Percentiles rank a stretch among this genome's conserved stretches.
These are phyloP conservation scores for Wickerhamomyces sp. DNA, from an alignment of 1,139 yeast genomes.

Conservation along the genomic window DNA sequence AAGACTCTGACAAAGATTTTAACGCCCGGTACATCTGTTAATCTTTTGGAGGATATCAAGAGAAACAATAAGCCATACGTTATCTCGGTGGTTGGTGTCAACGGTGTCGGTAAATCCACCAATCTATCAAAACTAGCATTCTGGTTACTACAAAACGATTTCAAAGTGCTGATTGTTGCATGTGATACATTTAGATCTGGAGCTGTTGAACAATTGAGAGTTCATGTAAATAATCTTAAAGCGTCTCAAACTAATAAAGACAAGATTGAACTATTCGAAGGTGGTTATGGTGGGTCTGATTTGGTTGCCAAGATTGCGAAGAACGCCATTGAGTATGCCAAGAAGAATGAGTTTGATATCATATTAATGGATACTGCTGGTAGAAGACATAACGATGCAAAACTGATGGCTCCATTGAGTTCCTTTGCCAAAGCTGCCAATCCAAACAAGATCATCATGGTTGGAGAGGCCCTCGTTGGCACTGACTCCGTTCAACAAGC, in stretches of 20 bases:
- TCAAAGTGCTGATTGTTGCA: constrained; percentile 86
- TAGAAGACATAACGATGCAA: constrained; percentile 91
- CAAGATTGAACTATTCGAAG: constrained; percentile 78
- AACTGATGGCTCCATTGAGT: constrained; percentile 92
- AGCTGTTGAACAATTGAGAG: constrained; percentile 93
- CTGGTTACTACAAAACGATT: constrained; percentile 88
- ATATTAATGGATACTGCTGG: constrained; percentile 97
- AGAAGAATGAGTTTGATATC: constrained; percentile 65
- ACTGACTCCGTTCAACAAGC: constrained; percentile 98
- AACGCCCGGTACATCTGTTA: constrained; percentile 91
- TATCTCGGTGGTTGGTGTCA: constrained; percentile 94
- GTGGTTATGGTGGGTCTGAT: constrained; percentile 96
- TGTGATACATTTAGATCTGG: constrained; percentile 98
- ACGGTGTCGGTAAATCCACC: constrained; percentile 97
- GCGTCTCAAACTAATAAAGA: constrained; percentile 53
- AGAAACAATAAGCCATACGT: constrained; percentile 67
- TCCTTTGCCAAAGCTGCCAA: constrained; percentile 94
- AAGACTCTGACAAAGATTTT: constrained; percentile 76
- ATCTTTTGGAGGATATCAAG: constrained; percentile 79
- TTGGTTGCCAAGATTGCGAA: constrained; percentile 92
- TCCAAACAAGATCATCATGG: constrained; percentile 97
- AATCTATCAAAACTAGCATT: constrained; percentile 91
- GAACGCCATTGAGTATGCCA: constrained; percentile 79
- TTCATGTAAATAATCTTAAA: constrained; percentile 81
- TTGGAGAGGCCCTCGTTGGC: constrained; percentile 96